Percentiles rank a stretch among this genome's conserved stretches.
phyloP scores from a whole-genome alignment of 352 stramenopile species.

The Globisporangium solare region DNA sequence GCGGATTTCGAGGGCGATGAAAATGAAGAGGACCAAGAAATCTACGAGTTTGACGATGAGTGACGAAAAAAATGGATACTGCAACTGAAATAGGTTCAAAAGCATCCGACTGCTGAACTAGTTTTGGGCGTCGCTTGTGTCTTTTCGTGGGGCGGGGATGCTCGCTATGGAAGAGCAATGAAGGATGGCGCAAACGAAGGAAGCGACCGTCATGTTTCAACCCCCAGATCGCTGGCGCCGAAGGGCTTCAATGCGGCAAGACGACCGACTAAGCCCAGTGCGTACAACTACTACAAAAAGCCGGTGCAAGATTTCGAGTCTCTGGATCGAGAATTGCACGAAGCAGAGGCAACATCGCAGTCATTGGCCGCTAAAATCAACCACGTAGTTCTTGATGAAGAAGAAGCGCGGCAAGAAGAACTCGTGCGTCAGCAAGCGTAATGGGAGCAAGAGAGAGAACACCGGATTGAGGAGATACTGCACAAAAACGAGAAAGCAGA shows the following conservation, averaged over 20 bases:
- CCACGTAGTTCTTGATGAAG: conserved; percentile 8
- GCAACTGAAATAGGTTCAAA: conserved; percentile 3
- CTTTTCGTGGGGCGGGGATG: not conserved
- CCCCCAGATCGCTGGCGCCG: not conserved
- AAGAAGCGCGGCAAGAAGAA: conserved; percentile 4
- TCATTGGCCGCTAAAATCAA: conserved; percentile 17
- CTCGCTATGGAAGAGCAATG: not conserved
- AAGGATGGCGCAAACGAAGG: conserved; percentile 1
- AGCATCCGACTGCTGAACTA: not conserved
- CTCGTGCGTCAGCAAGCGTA: conserved; percentile 14
- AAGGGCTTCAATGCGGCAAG: not conserved
- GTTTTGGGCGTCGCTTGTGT: not conserved
- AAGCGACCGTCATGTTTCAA: not conserved
- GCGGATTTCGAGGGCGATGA: conserved; percentile 17
- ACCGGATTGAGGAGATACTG: conserved; percentile 29
- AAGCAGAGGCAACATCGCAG: conserved; percentile 1
- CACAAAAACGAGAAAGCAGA: conserved; percentile 18
- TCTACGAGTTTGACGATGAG: conserved; percentile 10
- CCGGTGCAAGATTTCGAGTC: conserved; percentile 40
- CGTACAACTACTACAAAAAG: conserved; percentile 54
- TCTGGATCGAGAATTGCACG: conserved; percentile 39
- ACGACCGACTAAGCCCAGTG: conserved; percentile 18
- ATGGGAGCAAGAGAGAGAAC: conserved; percentile 38
- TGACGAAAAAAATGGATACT: conserved; percentile 7
- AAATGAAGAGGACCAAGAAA: conserved; percentile 12